Base-by-base conservation (phyloP, 2,329 filamentous ascomycete species). In the Ascosphaera apis region DNA sequence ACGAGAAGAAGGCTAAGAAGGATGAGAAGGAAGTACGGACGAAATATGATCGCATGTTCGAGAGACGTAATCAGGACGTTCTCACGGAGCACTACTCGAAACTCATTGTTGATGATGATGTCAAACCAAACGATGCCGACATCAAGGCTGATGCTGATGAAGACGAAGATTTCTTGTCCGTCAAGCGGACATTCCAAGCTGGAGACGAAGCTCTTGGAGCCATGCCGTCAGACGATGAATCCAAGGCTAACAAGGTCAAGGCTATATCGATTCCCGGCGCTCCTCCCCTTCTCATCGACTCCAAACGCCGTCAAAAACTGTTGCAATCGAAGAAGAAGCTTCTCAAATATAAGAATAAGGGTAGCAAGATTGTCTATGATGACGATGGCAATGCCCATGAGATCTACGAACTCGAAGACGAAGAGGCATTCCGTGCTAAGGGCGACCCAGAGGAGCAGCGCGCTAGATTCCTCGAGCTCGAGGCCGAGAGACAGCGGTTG, bases 41-140 rank as follows among this genome's bases (percentile, higher is more conserved):
- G 21, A 95, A 92, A 55, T 91, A 91, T 53, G 83, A 98, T 55
- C 76, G 82, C 46, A 95, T 98, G 88, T 93, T 95, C 55, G 86
- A 93, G 61, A 69, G 88, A 41, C 79, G 77, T 46, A 98, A 98
- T 56, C 86, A 95, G 56, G 84, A 93, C 50, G 79, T 98, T 21
- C 58, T 98, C 43, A 84, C 86, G n/a, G 73, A 76, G 38, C 88
- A 98, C 57, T 95, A 93, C 61, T 71, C 72, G 40, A 92, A 86
- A 49, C 67, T 98, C 42, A 73, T 95, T 40, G 65, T 65, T 35
- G 66, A 74, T 28, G 72, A 67, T 42, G 51, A 54, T 34, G 43
- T 43, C n/a, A 44, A 50, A 21, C 47, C 52, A 23, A 49, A 53
- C 25, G 49, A 43, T 12, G 52, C 48, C 3, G 50, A 45, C 23